Evolutionary conservation across 2,329 filamentous ascomycete species (phyloP).

Genomic region (Lasiodiplodia gonubiensis): DNA sequence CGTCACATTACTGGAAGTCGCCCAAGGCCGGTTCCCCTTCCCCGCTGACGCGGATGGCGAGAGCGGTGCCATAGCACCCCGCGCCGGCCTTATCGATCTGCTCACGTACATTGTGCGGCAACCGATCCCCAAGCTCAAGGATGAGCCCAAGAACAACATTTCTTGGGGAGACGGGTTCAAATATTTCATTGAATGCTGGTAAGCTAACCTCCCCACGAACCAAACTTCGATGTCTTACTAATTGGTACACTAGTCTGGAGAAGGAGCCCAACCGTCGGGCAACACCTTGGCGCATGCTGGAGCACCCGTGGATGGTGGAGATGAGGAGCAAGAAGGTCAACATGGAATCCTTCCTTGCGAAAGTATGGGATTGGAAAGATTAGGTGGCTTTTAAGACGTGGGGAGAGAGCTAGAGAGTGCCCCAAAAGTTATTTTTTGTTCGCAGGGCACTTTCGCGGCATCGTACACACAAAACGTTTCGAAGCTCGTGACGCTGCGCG

Average conservation of each 20-base stretch:
- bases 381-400: slow-evolving; percentile 38
- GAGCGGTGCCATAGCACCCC: slow-evolving; percentile 87
- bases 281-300: slow-evolving; percentile 97
- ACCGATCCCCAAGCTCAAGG: slow-evolving; percentile 92
- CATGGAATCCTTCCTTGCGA: slow-evolving; percentile 90
- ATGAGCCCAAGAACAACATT: slow-evolving; percentile 87
- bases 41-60: slow-evolving; percentile 69
- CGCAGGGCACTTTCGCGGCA: neutral
- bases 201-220: slow-evolving; percentile 51
- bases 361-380: slow-evolving; percentile 97
- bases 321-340: slow-evolving; percentile 97
- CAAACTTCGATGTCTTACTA: neutral
- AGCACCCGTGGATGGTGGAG: slow-evolving; percentile 98
- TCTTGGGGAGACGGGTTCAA: slow-evolving; percentile 98
- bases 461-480: neutral
- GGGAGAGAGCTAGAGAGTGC: neutral
- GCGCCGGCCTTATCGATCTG: slow-evolving; percentile 90
- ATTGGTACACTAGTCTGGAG: slow-evolving; percentile 71
- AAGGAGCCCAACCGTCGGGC: slow-evolving; percentile 88
- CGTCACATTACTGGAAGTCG: slow-evolving; percentile 97
- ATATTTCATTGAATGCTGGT: slow-evolving; percentile 99
- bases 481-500: slow-evolving; percentile 22
- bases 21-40: slow-evolving; percentile 97
- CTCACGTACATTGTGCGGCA: slow-evolving; percentile 97
- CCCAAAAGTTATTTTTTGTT: neutral